A percentile compares a stretch with the other conserved stretches of the same genome.
phyloP scores from a whole-genome alignment of 306 rosid species.

The Inga oerstediana region DNA sequence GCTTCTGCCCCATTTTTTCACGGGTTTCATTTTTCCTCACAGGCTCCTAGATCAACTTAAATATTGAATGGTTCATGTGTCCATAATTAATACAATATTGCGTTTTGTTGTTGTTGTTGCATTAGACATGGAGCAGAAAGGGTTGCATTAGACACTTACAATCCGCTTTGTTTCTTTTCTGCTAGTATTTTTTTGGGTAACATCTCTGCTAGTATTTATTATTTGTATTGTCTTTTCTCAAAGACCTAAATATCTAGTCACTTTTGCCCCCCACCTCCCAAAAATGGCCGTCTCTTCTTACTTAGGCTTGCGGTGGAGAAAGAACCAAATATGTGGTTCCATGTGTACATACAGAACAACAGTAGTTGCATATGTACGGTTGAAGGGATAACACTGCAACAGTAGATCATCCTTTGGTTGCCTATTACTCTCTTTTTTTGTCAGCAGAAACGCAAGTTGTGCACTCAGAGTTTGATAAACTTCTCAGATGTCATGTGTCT shows the following conservation, averaged over 20 bases:
- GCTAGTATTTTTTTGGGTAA: neutral
- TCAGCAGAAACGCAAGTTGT: neutral
- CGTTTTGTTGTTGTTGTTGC: neutral
- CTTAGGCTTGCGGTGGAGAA: neutral
- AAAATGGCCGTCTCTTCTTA: neutral
- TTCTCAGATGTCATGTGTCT: neutral
- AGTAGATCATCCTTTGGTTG: neutral
- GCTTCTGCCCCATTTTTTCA: neutral
- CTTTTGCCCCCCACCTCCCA: neutral
- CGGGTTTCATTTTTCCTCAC: too few species aligned
- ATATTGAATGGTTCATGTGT: neutral
- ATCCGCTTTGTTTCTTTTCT: neutral
- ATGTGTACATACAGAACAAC: neutral
- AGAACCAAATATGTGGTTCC: neutral
- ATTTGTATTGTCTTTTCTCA: neutral
- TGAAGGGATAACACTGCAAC: neutral
- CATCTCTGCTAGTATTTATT: neutral
- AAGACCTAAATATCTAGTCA: neutral
- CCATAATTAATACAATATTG: neutral
- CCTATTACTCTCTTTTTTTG: neutral
- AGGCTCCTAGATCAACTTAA: neutral
- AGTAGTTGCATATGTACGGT: neutral
- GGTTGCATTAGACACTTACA: too few species aligned
- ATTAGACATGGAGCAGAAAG: neutral
- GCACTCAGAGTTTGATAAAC: neutral